phyloP scores from a whole-genome alignment of 495 filamentous ascomycete genomes.

The Staphylotrichum tortipilum region DNA sequence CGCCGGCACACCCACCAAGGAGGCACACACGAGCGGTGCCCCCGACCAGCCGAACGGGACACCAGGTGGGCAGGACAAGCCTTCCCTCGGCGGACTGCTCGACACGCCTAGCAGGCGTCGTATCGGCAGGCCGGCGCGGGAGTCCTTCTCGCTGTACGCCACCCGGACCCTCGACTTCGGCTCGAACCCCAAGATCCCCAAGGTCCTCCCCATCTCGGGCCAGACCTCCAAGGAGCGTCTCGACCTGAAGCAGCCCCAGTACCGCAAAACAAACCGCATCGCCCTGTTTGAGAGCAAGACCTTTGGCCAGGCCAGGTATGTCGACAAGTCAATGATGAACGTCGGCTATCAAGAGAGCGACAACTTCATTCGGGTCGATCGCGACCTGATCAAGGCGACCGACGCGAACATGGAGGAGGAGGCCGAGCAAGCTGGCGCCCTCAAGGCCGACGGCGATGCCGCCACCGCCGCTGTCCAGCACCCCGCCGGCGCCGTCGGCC shows the following conservation, averaged over 20 bases:
- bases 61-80: conserved; percentile 21
- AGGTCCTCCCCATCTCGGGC: conserved; percentile 44
- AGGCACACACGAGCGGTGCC: conserved; percentile 9
- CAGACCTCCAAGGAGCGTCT: conserved; percentile 50
- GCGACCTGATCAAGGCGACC: conserved; percentile 63
- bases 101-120: conserved; percentile 41
- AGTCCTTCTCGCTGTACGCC: conserved; percentile 41
- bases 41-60: conserved; percentile 14
- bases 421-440: conserved; percentile 52
- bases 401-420: conserved; percentile 80
- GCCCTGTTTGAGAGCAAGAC: conserved; percentile 48
- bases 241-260: conserved; percentile 51
- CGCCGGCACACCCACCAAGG: conserved; percentile 31
- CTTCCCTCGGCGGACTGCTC: conserved; percentile 14
- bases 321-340: conserved; percentile 87
- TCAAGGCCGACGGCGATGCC: conserved; percentile 58
- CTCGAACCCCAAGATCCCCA: conserved; percentile 35
- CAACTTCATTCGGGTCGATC: conserved; percentile 67
- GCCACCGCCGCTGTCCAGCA: conserved; percentile 27
- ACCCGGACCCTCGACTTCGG: conserved; percentile 32
- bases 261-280: conserved; percentile 48
- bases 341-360: conserved; percentile 94
- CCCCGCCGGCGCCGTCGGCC: conserved; percentile 45
- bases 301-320: conserved; percentile 49
- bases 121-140: conserved; percentile 37